Base-by-base conservation (phyloP, 2,329 filamentous ascomycete genomes). In the Aschersonia sp. region DNA sequence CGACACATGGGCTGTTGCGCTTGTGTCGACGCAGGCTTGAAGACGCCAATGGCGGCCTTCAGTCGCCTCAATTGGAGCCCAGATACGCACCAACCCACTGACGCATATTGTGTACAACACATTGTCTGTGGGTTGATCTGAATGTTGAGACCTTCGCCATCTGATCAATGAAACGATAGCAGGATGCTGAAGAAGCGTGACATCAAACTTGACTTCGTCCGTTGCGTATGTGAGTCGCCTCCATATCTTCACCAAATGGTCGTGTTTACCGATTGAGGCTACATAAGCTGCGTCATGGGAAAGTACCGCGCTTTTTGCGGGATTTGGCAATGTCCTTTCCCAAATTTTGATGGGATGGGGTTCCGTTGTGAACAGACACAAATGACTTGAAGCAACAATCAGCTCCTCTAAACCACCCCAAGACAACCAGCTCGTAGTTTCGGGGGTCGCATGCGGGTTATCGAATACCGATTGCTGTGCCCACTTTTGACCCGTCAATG, bases 221-320 rank as follows among this genome's bases (percentile, higher is more conserved):
- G 79, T 76, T 11, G 87, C 87, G 59, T 90, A 95, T 7, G 84
- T 84, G 30, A 94, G 69, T 47, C 90, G 77, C 52, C 88, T 79
- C 92, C 94, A 98, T 56, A 97, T 77, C 66, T 98, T 97, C 54
- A 94, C 81, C 22, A 97, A 68, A 46, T 83, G 76, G 62, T 97
- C 92, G 59, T 86, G 79, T 45, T 73, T 70, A 41, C 87, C 84
- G 10, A 84, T 77, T 1, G 86, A 89, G 14, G 88, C 90, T 47
- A 97, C 87, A 51, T 94, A 80, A 22, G 82, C 81, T 10, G 87
- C 89, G 62, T 95, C 90, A 52, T 87, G 87, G 1, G 90, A 95
- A 54, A 95, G 80, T 7, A 74, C 71, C 3, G 88, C 88, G 49
- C 83, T 77, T 58, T 84, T 84, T 39, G 79, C 79, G 0, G 82